Conservation (phyloP, 768 basidiomycete genomes). For the Termitomyces sp. region DNA sequence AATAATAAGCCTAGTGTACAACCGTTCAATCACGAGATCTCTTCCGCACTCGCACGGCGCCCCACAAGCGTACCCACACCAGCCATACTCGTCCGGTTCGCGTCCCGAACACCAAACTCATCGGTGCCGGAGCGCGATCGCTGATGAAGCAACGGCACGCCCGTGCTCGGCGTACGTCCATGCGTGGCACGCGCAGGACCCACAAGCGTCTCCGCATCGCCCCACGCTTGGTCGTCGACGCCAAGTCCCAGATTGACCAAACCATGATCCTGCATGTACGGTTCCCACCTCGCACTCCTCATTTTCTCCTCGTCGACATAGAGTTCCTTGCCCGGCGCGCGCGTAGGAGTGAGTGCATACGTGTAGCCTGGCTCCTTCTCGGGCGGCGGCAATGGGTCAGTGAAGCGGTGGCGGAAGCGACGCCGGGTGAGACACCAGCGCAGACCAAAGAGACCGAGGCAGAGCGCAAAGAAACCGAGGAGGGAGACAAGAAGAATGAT, state of each 20-base stretch:
- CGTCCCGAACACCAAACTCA: too few species aligned
- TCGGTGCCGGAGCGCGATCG: too few species aligned
- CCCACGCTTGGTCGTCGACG: slow-evolving; percentile 17
- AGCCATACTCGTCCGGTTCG: too few species aligned
- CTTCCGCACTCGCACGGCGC: too few species aligned
- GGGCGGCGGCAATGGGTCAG: too few species aligned
- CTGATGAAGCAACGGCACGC: slow-evolving; percentile 23
- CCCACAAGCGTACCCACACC: too few species aligned
- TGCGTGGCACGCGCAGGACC: slow-evolving; percentile 9
- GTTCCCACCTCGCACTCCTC: slow-evolving; percentile 30
- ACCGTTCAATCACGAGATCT: too few species aligned
- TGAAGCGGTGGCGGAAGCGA: slow-evolving; percentile 18
- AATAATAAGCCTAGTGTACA: too few species aligned
- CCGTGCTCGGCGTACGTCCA: slow-evolving; percentile 22
- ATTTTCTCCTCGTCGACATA: slow-evolving; percentile 17
- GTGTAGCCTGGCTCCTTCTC: slow-evolving; percentile 17
- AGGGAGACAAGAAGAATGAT: slow-evolving; percentile 59
- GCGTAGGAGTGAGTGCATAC: slow-evolving; percentile 30
- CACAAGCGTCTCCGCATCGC: slow-evolving; percentile 16
- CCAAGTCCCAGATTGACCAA: slow-evolving; percentile 26
- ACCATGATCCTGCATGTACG: slow-evolving; percentile 31
- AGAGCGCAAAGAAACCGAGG: slow-evolving; percentile 52
- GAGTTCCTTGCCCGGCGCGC: not conserved
- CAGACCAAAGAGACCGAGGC: slow-evolving; percentile 44
- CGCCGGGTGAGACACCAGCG: slow-evolving; percentile 47